Percentiles rank a stretch among this genome's conserved stretches.
Evolutionary conservation across 805 yeast genomes (phyloP).

Genomic region (Yamadazyma scolyti): DNA sequence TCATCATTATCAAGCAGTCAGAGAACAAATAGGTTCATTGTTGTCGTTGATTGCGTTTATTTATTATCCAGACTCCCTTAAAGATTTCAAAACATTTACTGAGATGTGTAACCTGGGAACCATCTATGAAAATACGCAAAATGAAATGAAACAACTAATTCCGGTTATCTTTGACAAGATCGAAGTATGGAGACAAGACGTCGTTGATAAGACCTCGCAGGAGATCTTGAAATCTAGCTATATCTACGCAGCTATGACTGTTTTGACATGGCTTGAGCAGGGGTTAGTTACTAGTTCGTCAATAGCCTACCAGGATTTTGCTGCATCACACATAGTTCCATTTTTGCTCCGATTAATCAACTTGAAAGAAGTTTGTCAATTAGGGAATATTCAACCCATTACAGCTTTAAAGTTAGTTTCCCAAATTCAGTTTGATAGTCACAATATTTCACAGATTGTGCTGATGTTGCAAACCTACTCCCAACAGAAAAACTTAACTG

Average conservation of each 20-base stretch:
- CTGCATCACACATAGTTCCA: conserved; percentile 56
- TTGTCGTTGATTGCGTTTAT: conserved; percentile 45
- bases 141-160: conserved; percentile 21
- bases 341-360: conserved; percentile 60
- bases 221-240: conserved; percentile 58
- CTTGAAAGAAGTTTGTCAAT: conserved; percentile 77
- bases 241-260: conserved; percentile 61
- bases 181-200: conserved; percentile 37
- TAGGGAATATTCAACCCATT: conserved; percentile 58
- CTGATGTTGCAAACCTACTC: conserved; percentile 39
- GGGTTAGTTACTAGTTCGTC: conserved; percentile 54
- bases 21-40: conserved; percentile 63
- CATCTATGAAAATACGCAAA: no score
- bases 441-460: conserved; percentile 22
- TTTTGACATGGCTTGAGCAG: conserved; percentile 55
- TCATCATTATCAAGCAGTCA: conserved; percentile 71
- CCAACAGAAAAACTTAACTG: conserved; percentile 22
- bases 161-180: conserved; percentile 42
- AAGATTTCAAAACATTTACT: conserved; percentile 38
- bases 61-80: conserved; percentile 40
- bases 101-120: conserved; percentile 29
- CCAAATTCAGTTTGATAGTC: conserved; percentile 28
- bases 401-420: conserved; percentile 42
- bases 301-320: conserved; percentile 47
- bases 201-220: conserved; percentile 43